Conservation (phyloP, 306 rosid species). For the Vachellia pachyceras region DNA sequence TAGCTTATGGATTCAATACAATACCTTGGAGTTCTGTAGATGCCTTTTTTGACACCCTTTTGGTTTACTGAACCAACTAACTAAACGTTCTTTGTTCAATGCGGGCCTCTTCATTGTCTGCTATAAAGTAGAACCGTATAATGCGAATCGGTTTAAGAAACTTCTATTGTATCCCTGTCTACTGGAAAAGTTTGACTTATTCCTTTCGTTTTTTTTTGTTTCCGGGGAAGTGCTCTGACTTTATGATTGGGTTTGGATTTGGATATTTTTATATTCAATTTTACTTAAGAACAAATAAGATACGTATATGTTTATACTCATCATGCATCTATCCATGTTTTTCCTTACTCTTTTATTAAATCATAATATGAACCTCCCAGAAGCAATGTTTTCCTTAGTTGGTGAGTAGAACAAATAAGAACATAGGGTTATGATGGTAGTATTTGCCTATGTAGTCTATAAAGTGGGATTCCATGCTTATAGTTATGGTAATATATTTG, state of each 20-base stretch:
- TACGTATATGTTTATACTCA: neutral
- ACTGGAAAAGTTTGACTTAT: neutral
- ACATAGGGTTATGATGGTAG: constrained; percentile 11
- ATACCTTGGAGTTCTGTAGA: neutral
- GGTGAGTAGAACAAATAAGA: neutral
- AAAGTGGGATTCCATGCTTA: neutral
- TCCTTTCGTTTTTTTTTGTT: neutral
- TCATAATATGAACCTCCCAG: neutral
- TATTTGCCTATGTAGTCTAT: constrained; percentile 2
- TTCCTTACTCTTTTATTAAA: constrained; percentile 5
- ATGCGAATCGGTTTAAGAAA: constrained; percentile 19
- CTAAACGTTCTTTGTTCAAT: neutral
- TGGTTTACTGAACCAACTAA: constrained; percentile 11
- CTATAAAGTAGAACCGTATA: neutral
- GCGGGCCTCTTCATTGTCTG: too few species aligned
- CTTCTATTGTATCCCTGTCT: constrained; percentile 10
- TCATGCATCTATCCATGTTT: neutral
- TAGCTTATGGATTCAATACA: neutral
- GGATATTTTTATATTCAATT: constrained; percentile 1
- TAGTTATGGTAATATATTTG: neutral
- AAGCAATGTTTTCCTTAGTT: neutral
- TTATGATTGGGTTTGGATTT: neutral
- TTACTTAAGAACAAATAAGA: neutral
- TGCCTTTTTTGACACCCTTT: constrained; percentile 17
- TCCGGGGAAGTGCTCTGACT: too few species aligned